Evolutionary conservation across 495 filamentous ascomycete species (phyloP), one percentile per base, ranked within the genome.

Genomic region (Hypoxylon intermedium): DNA sequence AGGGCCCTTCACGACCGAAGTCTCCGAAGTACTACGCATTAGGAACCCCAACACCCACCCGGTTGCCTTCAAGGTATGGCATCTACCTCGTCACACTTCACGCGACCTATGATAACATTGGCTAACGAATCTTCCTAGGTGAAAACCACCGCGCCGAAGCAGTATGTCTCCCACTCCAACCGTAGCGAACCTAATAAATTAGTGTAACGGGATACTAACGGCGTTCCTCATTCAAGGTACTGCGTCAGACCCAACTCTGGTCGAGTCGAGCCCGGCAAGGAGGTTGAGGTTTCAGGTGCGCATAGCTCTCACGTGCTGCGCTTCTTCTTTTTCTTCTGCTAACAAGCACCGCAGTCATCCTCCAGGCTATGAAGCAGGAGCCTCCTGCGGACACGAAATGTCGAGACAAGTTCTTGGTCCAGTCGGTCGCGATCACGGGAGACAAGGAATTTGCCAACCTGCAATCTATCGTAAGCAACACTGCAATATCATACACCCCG

Each of bases 111-210:
- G 24, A 57, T 24, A 38, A 36, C 38, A 53, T 50, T 63, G 6
- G 40, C 58, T 33, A 54, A 68, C 31, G 7, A 58, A 52, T 65
- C 33, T n/a, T n/a, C n/a, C 7, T 18, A 97, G 93, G 94, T 98
- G 72, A 98, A 98, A 86, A 98, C 94, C 33, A 98, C 94, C 53
- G 95, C 95, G 21, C 94, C 95, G 5, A 98, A 98, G 76, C 93
- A 97, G 93, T 98, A 91, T 69, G 90, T 74, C 47, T 37, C 24
- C 42, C 60, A 23, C n/a, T 23, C 26, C 31, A 58, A 45, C 50
- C 16, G 33, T 50, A 45, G 30, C 34, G 38, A 40, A 51, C 12
- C 26, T 12, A 5, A 47, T 18, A 28, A 42, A 54, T 44, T 62
- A 60, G 68, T 42, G 66, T 73, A 58, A 15, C 9, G 48, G 21